Base-by-base conservation (phyloP, 1,139 yeast species). In the Komagataea norvegica region DNA sequence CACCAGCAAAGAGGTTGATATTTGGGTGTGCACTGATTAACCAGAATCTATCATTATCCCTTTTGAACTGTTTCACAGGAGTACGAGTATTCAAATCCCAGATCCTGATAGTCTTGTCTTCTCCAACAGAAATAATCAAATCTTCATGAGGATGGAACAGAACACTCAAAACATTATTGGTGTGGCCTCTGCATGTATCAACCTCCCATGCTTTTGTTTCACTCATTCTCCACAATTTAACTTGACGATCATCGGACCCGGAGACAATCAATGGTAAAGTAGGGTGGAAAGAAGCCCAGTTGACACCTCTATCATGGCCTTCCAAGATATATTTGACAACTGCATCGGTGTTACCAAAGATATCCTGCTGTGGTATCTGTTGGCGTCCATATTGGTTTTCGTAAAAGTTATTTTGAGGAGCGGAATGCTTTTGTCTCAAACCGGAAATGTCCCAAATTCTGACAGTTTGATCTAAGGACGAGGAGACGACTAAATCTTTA, bases 141-240 rank as follows among this genome's bases (percentile, higher is more conserved):
- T 91, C 96, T 62, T 88, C 95, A 51, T 78, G 79, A 30, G 98
- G 97, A 56, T 91, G 96, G 75, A 93, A 93, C 38, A 86, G 68
- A 29, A 88, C 89, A 61, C 94, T 73, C 41, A 89, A 79, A 40
- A 91, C 95, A 57, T 87, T 88, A 57, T 91, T 89, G 32, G 95
- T 83, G 61, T 93, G 99, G 38, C 98, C 98, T 56, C 98, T 77
- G 64, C 96, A 91, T 30, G 97, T 87, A 59, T 93, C 99, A 38
- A 93, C 94, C 62, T 93, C 98, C 97, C 98, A 93, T 23, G 98
- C 98, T 64, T 89, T 88, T 26, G 95, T 82, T 54, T 93, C 96
- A 56, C 89, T 82, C 96, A 89, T 88, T 64, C 98, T 77, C 98
- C 98, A 93, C 51, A 93, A 71, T 64, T 91, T 91, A 40, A 93